Percentiles rank a stretch among this genome's conserved stretches.
Evolutionary conservation across 2,329 filamentous ascomycete species (phyloP).

Genomic region (Neopestalotiopsis sp.): DNA sequence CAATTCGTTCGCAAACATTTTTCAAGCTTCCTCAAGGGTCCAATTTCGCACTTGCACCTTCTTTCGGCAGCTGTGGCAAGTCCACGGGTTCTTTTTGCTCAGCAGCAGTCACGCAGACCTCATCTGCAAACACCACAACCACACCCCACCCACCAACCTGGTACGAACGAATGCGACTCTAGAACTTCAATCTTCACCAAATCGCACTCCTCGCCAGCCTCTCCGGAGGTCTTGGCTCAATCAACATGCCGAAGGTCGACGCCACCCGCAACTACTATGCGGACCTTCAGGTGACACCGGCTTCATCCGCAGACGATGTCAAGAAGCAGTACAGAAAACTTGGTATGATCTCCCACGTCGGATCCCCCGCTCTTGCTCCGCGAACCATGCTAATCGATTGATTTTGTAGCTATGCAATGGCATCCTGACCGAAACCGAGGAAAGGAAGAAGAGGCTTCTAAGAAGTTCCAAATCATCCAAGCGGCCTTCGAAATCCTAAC

Average conservation of each 20-base stretch:
- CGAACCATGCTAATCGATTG: not conserved
- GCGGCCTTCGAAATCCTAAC: conserved; percentile 79
- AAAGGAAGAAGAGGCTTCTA: conserved; percentile 77
- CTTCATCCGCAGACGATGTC: conserved; percentile 75
- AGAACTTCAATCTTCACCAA: conserved; percentile 10
- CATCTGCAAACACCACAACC: not conserved
- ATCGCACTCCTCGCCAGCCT: not conserved
- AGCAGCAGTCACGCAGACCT: not conserved
- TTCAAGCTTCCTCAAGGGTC: not conserved
- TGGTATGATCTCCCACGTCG: conserved; percentile 52
- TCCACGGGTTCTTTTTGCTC: not conserved
- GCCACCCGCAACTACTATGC: conserved; percentile 81
- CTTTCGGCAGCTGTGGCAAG: not conserved
- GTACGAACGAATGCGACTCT: not conserved
- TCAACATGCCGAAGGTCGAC: conserved; percentile 72
- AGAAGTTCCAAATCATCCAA: conserved; percentile 86
- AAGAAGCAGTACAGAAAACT: conserved; percentile 88
- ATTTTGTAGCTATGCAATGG: conserved; percentile 72
- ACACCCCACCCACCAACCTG: not conserved
- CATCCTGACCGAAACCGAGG: conserved; percentile 91
- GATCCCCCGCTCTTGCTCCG: not conserved
- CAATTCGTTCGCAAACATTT: conserved; percentile 1
- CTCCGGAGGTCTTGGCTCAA: conserved; percentile 19
- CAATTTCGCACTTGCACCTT: not conserved
- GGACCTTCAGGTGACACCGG: conserved; percentile 74